Conservation (phyloP, 2,329 filamentous ascomycete genomes). For the Xylariales sp. region DNA sequence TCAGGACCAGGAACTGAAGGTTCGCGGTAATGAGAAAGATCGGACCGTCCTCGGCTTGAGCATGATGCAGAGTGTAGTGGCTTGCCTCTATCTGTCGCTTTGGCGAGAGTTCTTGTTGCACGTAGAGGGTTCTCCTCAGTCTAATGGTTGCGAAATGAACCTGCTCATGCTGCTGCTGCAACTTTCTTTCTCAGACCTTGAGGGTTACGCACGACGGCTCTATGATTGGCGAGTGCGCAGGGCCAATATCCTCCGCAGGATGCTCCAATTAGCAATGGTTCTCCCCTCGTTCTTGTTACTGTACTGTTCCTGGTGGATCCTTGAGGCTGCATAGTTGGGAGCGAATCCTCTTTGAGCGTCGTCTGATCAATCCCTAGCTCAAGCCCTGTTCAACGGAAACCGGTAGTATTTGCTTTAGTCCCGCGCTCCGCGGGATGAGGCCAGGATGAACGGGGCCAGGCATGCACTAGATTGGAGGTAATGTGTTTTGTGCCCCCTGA, state of each 20-base stretch:
- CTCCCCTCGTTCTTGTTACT: background rate
- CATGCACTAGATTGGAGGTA: no score
- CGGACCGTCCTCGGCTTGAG: no score
- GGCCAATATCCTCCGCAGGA: background rate
- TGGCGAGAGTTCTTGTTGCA: background rate
- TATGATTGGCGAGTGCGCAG: background rate
- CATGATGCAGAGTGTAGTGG: background rate
- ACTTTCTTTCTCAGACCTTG: background rate
- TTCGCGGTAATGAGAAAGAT: no score
- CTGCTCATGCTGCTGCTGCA: slow-evolving; percentile 1
- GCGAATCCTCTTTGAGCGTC: background rate
- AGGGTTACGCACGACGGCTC: background rate
- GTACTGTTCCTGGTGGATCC: slow-evolving; percentile 1
- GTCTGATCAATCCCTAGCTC: background rate
- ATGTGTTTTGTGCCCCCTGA: no score
- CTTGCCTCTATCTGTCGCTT: background rate
- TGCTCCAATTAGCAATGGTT: background rate
- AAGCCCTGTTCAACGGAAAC: no score
- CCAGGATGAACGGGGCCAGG: no score
- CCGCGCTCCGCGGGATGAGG: no score
- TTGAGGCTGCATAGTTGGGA: no score
- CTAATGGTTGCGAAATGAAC: background rate
- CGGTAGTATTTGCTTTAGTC: no score
- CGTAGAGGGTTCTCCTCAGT: background rate
- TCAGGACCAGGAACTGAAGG: no score